A percentile compares a stretch with the other conserved stretches of the same genome.
These are phyloP conservation scores for Phialophora expanda DNA, from an alignment of 2,329 filamentous ascomycete genomes.

Conservation along the genomic window DNA sequence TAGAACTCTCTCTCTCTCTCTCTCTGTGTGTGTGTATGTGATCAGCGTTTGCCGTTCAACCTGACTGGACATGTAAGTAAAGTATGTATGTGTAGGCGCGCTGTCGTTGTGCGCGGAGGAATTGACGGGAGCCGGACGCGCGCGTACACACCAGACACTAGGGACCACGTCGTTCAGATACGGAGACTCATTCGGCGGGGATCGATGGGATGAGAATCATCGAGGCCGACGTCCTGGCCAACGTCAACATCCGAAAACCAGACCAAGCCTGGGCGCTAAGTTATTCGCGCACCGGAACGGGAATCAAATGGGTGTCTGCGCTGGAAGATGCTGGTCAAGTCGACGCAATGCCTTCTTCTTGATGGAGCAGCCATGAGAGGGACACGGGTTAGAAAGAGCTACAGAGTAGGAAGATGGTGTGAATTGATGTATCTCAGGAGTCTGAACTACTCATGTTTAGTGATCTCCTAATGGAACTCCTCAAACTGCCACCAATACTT, in stretches of 20 bases:
- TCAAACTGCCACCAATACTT: conserved; percentile 1
- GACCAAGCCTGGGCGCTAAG: conserved; percentile 42
- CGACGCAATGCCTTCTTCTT: conserved; percentile 30
- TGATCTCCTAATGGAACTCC: conserved; percentile 12
- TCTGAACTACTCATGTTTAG: conserved; percentile 9
- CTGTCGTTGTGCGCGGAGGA: too few species aligned
- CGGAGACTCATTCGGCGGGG: conserved; percentile 39
- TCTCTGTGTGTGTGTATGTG: too few species aligned
- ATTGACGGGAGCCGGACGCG: neutral
- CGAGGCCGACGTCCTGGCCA: conserved; percentile 47
- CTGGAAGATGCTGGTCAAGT: conserved; percentile 32
- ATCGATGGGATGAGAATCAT: conserved; percentile 43
- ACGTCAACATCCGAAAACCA: conserved; percentile 41
- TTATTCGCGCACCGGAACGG: conserved; percentile 41
- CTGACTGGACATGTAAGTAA: too few species aligned
- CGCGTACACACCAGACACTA: conserved; percentile 1
- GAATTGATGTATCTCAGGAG: conserved; percentile 7
- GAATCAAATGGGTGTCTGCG: conserved; percentile 27
- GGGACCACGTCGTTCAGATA: conserved; percentile 41
- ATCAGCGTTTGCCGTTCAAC: neutral
- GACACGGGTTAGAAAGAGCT: neutral
- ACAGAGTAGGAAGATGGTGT: neutral
- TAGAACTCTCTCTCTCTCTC: neutral
- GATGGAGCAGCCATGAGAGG: neutral
- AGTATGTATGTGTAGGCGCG: too few species aligned